phyloP scores from a whole-genome alignment of 2,329 filamentous ascomycete genomes.

The Trichoderma pleuroti region DNA sequence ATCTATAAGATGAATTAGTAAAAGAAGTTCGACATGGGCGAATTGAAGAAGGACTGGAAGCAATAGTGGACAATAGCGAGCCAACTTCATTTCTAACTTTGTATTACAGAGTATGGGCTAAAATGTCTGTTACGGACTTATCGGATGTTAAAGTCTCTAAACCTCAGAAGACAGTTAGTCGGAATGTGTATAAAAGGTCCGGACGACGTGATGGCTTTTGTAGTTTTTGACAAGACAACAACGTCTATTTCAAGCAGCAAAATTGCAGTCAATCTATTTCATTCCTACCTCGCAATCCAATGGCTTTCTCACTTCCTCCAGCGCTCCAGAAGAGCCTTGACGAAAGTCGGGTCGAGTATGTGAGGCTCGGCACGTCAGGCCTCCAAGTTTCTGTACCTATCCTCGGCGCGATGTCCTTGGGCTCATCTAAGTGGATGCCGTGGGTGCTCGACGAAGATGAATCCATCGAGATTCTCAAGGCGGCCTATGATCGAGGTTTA shows the following conservation, averaged over 20 bases:
- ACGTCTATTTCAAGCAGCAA: neutral
- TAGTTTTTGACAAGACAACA: neutral
- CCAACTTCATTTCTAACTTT: neutral
- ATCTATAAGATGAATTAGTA: neutral
- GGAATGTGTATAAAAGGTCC: neutral
- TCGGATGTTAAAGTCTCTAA: neutral
- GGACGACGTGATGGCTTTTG: neutral
- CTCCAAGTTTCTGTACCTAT: neutral
- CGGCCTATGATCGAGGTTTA: neutral
- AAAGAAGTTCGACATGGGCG: neutral
- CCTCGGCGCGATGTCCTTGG: neutral
- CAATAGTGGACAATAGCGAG: neutral
- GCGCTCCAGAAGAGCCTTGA: neutral
- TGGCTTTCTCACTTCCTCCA: neutral
- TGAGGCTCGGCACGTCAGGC: neutral
- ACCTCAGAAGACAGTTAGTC: neutral
- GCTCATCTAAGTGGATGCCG: neutral
- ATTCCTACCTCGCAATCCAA: neutral
- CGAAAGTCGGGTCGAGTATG: neutral
- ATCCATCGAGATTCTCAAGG: neutral
- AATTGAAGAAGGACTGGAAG: neutral
- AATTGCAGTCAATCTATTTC: rapidly evolving
- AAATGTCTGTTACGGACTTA: neutral
- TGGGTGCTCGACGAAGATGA: neutral
- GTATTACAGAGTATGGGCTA: neutral